Base-by-base conservation (phyloP, 2,329 filamentous ascomycete species). In the Diaporthe caulivora region DNA sequence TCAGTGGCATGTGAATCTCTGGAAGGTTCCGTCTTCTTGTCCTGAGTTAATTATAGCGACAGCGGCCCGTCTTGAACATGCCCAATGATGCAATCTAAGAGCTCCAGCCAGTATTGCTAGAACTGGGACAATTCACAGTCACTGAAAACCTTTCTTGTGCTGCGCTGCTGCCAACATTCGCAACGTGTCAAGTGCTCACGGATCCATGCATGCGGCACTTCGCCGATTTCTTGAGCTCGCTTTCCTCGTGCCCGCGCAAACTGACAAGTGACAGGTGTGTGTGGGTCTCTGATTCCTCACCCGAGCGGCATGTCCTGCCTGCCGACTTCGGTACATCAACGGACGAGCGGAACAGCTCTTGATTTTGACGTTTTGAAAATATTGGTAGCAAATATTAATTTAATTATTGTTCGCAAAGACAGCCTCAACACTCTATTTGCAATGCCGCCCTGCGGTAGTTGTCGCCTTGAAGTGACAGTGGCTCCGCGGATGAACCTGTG, bases 181-280 rank as follows among this genome's bases (percentile, higher is more conserved):
- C 62, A 67, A 67, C 62, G 62, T 67, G 62, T 67, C 62, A 53
- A 67, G 62, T 67, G 62, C 62, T 31, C 62, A 53, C 42, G 29
- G 21, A 40, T n/a, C n/a, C n/a, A n/a, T n/a, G n/a, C n/a, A n/a
- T 8, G 47, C 62, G 62, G 62, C 62, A 53, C 7, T 34, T 53
- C 7, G 62, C 62, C 62, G 47, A 31, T 53, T 67, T 5, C 62
- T 40, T 40, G 31, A 26, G 62, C 26, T 53, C 15, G 40, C 31
- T 65, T 44, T 67, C 47, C 31, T 67, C 47, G 62, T 67, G 62
- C 62, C 62, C 29, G 62, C 47, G 13, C 62, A 53, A 67, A 67
- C 44, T 67, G 62, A 67, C 31, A 67, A 67, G 47, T 67, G 62
- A 67, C 62, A 67, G 47, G 62, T 53, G 62, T 67, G 62, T 40